phyloP scores from a whole-genome alignment of 2,329 filamentous ascomycete genomes.

The Ceratocystis eucalypticola region DNA sequence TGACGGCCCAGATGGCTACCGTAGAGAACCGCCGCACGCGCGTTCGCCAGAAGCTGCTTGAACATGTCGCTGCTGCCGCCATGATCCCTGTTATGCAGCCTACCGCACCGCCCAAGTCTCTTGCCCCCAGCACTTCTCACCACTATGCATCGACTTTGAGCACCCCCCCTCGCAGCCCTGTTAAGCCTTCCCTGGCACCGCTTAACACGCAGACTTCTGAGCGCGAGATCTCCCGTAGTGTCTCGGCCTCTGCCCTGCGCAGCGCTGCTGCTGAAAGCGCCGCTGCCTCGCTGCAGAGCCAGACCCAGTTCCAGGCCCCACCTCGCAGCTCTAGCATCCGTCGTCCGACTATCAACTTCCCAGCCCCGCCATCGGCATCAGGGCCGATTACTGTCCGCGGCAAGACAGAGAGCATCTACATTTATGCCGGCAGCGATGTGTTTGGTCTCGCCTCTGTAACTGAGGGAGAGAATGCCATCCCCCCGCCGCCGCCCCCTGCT shows the following conservation, averaged over 20 bases:
- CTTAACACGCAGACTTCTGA: conserved; percentile 23
- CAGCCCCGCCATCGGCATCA: neutral
- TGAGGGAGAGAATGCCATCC: conserved; percentile 27
- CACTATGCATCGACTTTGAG: conserved; percentile 33
- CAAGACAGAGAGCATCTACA: conserved; percentile 50
- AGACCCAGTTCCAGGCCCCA: neutral
- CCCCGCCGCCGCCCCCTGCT: conserved; percentile 23
- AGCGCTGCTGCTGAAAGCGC: conserved; percentile 31
- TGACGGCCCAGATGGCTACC: conserved; percentile 65
- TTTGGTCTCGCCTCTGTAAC: conserved; percentile 54
- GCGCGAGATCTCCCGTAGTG: conserved; percentile 27
- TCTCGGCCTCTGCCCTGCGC: conserved; percentile 38
- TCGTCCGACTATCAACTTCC: conserved; percentile 21
- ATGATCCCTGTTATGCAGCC: conserved; percentile 32
- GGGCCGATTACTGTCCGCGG: conserved; percentile 24
- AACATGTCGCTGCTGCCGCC: conserved; percentile 63
- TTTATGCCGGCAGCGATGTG: conserved; percentile 55
- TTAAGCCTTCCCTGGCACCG: conserved; percentile 29
- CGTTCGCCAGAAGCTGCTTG: conserved; percentile 65
- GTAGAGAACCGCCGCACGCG: conserved; percentile 64
- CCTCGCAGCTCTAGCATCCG: conserved; percentile 26
- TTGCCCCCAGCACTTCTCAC: conserved; percentile 26
- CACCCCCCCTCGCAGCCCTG: conserved; percentile 47
- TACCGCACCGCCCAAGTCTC: conserved; percentile 21
- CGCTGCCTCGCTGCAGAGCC: neutral